Base-by-base conservation (phyloP, 2,329 filamentous ascomycete genomes). In the Sporothrix inflata region DNA sequence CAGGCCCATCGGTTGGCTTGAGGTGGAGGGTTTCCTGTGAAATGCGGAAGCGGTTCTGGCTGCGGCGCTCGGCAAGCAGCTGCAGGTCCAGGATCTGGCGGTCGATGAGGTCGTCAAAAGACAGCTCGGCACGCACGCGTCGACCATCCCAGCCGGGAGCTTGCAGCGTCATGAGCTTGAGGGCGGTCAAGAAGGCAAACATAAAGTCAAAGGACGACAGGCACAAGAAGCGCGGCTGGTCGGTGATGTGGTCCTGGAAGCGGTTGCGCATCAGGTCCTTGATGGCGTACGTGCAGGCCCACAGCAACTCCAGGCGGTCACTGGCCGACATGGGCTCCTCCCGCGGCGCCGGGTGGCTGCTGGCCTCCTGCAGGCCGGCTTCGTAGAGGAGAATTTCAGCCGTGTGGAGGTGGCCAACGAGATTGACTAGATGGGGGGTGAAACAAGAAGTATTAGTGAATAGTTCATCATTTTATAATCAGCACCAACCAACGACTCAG, bases 361-460 rank as follows among this genome's bases (percentile, higher is more conserved):
- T 79, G 30, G 78, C 75, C 3, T 85, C 84, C 4, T 82, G 81
- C 38, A 87, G 78, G 72, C 80, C 82, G 49, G 84, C 78, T 74
- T 86, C 85, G 74, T 83, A 84, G 21, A 87, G 78, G 4, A 87
- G 81, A 9, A 85, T 79, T 74, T 86, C 82, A 27, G 83, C 83
- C 14, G 86, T 80, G 73, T 81, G 77, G 9, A 85, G 57, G 74
- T 87, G 85, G 12, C 81, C 80, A 34, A 78, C 78, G 7, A 87
- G 76, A 0, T 80, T 77, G 2, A 79, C 84, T 85, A 57, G 55
- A 34, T 3, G 6, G 30, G 14, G 38, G 40, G 38, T n/a, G 60
- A 40, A 60, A 12, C 30, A n/a, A 34, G 3, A 12, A 21, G n/a
- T 27, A 42, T 69, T 60, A 69, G 67, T 69, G 21, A 60, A 55